Evolutionary conservation across 2,329 filamentous ascomycete genomes (phyloP), one percentile per base, ranked within the genome.

Genomic region (Fusarium pininemorale): DNA sequence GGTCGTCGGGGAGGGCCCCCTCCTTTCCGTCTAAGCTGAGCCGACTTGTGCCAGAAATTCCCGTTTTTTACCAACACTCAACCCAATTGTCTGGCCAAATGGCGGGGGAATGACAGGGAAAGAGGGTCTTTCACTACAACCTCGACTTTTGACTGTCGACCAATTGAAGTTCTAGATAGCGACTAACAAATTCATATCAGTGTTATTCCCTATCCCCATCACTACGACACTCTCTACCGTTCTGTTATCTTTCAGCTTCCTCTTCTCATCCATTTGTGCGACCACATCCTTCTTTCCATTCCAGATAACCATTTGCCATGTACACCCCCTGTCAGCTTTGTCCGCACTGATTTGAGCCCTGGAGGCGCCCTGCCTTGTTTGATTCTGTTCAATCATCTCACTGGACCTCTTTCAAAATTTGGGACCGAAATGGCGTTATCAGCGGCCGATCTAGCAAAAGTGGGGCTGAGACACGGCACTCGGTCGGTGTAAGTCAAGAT

Each of bases 351-450:
- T 66, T 66, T 72, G 57, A 72, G 69, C 72, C 65, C 63, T 65
- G 69, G 32, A 32, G 30, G 48, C 45, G 61, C 45, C 54, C 41
- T 39, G 48, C 50, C 63, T 62, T 39, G 56, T 54, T 54, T 32
- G 14, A 30, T 63, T 66, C 39, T 53, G 45, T 32, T 66, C 64
- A 70, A 77, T 74, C 71, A 72, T 64, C 24, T 74, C 59, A 55
- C 35, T 59, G 57, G 62, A 64, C 16, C 62, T 66, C 69, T 78
- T 67, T 78, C 66, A 50, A 50, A 78, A 78, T 78, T 76, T 74
- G 51, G 50, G 55, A 28, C 69, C 38, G 30, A 67, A 69, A 78
- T 78, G 76, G 76, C 76, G 76, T 78, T 77, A 78, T 78, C 76
- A 73, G 64, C 70, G 45, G 66, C 75, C 72, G 75, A 78, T 78